Percentiles rank a stretch among this genome's conserved stretches.
Conservation (phyloP, 2,329 filamentous ascomycete genomes). For the Fusarium virguliforme region DNA sequence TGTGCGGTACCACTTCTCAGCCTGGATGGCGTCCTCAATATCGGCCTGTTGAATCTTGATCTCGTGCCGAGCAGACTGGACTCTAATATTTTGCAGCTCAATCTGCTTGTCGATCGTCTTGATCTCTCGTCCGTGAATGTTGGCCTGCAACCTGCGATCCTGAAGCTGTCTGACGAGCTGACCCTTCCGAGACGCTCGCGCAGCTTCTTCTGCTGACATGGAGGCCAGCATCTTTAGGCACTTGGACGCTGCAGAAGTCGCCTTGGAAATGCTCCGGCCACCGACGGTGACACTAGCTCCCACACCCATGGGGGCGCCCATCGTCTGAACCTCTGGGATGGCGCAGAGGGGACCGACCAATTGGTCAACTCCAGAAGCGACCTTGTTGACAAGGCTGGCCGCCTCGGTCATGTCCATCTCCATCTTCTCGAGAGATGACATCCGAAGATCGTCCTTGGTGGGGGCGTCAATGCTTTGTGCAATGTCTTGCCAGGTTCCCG, state of each 20-base stretch:
- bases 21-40: constrained; percentile 6
- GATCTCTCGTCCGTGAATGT: constrained; percentile 25
- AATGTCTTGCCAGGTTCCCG: constrained; percentile 11
- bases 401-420: not conserved
- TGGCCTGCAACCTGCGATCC: constrained; percentile 23
- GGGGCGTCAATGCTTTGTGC: constrained; percentile 12
- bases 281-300: not conserved
- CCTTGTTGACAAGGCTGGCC: not conserved
- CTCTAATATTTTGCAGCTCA: not conserved
- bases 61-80: constrained; percentile 1
- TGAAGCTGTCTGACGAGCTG: constrained; percentile 16
- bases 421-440: not conserved
- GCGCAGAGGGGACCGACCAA: not conserved
- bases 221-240: not conserved
- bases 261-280: not conserved
- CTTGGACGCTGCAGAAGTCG: not conserved
- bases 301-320: not conserved
- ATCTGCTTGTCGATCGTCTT: constrained; percentile 34
- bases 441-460: not conserved
- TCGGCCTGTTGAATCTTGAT: not conserved
- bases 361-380: not conserved
- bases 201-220: not conserved
- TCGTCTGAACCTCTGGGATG: not conserved
- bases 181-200: not conserved
- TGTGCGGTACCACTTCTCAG: constrained; percentile 13